Evolutionary conservation across 2,329 filamentous ascomycete genomes (phyloP), one percentile per base, ranked within the genome.

Genomic region (Colletotrichum tropicale): DNA sequence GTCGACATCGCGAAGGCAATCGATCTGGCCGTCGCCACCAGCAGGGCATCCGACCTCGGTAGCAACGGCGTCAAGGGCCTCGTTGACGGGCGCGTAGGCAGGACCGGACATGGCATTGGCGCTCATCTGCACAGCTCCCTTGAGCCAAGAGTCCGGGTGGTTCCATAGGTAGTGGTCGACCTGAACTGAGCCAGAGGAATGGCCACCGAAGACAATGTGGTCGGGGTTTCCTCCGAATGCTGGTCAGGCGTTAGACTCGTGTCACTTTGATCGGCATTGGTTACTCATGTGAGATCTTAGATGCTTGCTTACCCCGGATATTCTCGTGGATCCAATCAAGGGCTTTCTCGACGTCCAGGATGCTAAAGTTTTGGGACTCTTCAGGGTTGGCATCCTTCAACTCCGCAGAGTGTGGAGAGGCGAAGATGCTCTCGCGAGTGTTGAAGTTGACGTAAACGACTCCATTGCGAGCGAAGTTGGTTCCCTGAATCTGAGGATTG

Each of bases 201-300:
- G 83, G 2, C 86, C 86, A 62, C 87, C 86, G 7, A 87, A 82
- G n/a, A 87, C 85, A 4, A 88, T 84, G 67, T 86, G 86, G 43
- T 87, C 81, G 5, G 86, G 85, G 75, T 88, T 83, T 28, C 86
- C 86, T 3, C 86, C 86, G 70, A 88, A 88, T 38, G 84, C 86
- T 74, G 78, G 1, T 18, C 8, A 10, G 43, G 6, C 8, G 70
- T 77, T 52, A 75, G 24, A 28, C n/a, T 24, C 6, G 9, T 21
- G 15, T 43, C 66, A 60, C 48, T 18, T 38, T 36, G 55, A 60
- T 68, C 52, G 32, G 52, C 32, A 43, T 13, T 60, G 32, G 32
- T 21, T 18, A 60, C 21, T 58, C 43, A 34, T 38, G 16, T 32
- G 48, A 36, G 9, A 48, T 34, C 30, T 68, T 28, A 10, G 32